These are phyloP conservation scores for Colletotrichum eremochloae DNA, from an alignment of 2,329 filamentous ascomycete species.

Conservation along the genomic window DNA sequence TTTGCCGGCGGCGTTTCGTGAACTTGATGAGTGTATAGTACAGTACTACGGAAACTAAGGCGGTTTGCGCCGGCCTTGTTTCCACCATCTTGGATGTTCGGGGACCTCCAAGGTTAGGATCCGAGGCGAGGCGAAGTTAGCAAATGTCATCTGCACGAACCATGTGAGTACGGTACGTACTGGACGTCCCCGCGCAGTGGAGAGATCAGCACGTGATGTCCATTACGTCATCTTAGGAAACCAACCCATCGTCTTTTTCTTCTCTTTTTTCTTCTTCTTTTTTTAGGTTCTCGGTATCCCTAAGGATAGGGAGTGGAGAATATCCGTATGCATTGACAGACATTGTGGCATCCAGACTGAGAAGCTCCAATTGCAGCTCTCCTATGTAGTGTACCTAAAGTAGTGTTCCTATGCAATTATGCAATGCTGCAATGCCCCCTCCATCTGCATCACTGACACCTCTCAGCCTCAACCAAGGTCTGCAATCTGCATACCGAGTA, in stretches of 20 bases:
- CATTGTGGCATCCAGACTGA: background rate
- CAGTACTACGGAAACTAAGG: no score
- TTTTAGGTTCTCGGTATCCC: background rate
- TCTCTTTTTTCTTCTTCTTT: background rate
- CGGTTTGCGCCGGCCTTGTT: slow-evolving; percentile 12
- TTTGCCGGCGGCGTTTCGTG: background rate
- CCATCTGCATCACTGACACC: slow-evolving; percentile 9
- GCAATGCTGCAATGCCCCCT: background rate
- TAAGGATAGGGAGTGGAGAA: background rate
- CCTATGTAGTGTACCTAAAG: background rate
- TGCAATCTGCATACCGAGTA: background rate
- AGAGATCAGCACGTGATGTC: slow-evolving; percentile 10
- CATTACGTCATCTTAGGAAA: slow-evolving; percentile 21
- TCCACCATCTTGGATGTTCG: background rate
- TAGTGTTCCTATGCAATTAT: background rate
- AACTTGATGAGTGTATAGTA: background rate
- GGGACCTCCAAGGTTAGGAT: background rate
- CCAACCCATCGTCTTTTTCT: background rate
- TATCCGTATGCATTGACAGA: slow-evolving; percentile 3
- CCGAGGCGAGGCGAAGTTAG: slow-evolving; percentile 4
- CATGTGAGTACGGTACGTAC: background rate
- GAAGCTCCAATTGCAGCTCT: slow-evolving; percentile 31
- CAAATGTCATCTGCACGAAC: background rate
- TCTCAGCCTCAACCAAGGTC: slow-evolving; percentile 8
- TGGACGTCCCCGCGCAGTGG: background rate